Evolutionary conservation across 2,329 filamentous ascomycete genomes (phyloP).

Genomic region (Paramyrothecium sp.): DNA sequence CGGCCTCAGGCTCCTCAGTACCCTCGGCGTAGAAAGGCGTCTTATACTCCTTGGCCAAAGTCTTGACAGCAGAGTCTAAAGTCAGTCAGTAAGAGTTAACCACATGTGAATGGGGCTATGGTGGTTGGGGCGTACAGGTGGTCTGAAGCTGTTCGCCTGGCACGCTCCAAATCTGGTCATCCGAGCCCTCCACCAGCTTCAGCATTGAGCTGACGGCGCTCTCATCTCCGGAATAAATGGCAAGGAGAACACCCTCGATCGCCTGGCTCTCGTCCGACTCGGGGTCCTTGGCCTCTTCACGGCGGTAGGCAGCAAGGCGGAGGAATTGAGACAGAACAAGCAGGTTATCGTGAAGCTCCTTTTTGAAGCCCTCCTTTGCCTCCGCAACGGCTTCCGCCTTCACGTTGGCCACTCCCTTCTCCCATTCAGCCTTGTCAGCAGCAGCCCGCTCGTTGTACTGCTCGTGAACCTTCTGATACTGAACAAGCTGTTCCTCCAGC

Average conservation of each 20-base stretch:
- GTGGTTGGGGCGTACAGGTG: conserved; percentile 67
- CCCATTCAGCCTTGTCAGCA: conserved; percentile 58
- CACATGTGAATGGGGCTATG: background rate
- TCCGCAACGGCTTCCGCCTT: conserved; percentile 53
- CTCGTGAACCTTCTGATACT: conserved; percentile 73
- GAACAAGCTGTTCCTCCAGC: conserved; percentile 70
- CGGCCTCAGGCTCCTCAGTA: conserved; percentile 27
- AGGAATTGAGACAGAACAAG: conserved; percentile 77
- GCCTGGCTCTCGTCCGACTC: conserved; percentile 72
- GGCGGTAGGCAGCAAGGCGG: conserved; percentile 73
- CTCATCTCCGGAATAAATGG: conserved; percentile 77
- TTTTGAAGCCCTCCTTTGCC: conserved; percentile 47
- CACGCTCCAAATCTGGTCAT: conserved; percentile 65
- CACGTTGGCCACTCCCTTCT: conserved; percentile 56
- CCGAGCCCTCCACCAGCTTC: conserved; percentile 71
- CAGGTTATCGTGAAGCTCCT: conserved; percentile 62
- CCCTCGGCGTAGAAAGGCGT: conserved; percentile 34
- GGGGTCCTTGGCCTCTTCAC: conserved; percentile 66
- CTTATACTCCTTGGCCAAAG: conserved; percentile 52
- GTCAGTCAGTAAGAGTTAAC: conserved; percentile 13
- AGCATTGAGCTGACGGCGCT: conserved; percentile 71
- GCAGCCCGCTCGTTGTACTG: conserved; percentile 64
- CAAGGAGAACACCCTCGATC: conserved; percentile 75
- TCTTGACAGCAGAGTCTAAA: conserved; percentile 37
- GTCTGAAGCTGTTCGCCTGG: conserved; percentile 63